Conservation (phyloP, 495 filamentous ascomycete species). For the Lophium mytilinum region DNA sequence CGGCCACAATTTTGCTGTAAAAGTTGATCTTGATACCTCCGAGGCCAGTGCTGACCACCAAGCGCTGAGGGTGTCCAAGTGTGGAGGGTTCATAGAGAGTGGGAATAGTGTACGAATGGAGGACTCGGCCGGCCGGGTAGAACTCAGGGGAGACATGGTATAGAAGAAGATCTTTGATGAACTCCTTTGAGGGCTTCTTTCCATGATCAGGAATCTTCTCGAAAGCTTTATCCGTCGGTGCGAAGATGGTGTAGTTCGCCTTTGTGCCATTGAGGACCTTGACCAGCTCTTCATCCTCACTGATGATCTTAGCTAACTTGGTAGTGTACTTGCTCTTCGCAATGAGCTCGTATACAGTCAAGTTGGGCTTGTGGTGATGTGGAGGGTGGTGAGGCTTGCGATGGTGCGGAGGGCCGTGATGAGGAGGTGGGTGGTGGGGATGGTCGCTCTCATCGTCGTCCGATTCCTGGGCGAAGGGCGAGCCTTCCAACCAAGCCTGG, state of each 20-base stretch:
- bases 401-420: constrained; percentile 27
- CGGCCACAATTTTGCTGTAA: constrained; percentile 53
- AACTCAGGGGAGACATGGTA: constrained; percentile 64
- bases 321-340: constrained; percentile 62
- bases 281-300: constrained; percentile 61
- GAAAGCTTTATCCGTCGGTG: constrained; percentile 67
- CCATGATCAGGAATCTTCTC: constrained; percentile 53
- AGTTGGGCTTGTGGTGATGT: constrained; percentile 40
- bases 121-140: constrained; percentile 51
- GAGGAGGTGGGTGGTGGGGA: constrained; percentile 26
- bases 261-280: constrained; percentile 59
- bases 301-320: constrained; percentile 64
- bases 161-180: constrained; percentile 53
- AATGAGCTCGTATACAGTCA: constrained; percentile 73
- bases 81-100: constrained; percentile 48
- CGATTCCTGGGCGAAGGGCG: constrained; percentile 9
- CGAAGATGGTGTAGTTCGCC: constrained; percentile 70
- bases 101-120: constrained; percentile 60
- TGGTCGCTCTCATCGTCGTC: constrained; percentile 24
- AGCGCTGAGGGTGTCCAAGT: constrained; percentile 58
- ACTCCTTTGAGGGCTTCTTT: constrained; percentile 51
- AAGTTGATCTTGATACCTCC: constrained; percentile 65
- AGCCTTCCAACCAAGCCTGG: constrained; percentile 37
- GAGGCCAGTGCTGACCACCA: constrained; percentile 50
- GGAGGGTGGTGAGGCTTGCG: constrained; percentile 22